These are phyloP conservation scores for Aspergillus mulundensis DNA, from an alignment of 495 filamentous ascomycete species.

Conservation along the genomic window DNA sequence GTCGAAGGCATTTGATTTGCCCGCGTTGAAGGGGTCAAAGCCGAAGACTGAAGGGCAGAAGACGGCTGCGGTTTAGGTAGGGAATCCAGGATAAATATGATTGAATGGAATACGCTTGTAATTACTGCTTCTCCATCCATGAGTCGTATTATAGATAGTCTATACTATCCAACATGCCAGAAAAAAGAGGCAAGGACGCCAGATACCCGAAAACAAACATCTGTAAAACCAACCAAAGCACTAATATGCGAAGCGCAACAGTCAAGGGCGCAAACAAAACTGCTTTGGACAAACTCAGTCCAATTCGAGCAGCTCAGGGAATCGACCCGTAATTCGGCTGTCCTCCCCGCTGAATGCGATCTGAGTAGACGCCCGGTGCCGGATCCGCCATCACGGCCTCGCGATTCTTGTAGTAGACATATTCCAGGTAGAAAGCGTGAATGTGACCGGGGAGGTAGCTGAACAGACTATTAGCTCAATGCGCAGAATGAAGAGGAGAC, in stretches of 20 bases:
- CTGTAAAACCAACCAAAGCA: not conserved
- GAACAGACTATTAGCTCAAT: not conserved
- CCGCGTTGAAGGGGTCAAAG: slow-evolving; percentile 58
- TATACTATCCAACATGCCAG: too few species aligned
- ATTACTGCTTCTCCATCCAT: not conserved
- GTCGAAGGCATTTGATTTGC: slow-evolving; percentile 69
- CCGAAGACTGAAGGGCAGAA: slow-evolving; percentile 12
- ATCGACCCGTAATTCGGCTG: slow-evolving; percentile 49
- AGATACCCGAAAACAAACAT: too few species aligned
- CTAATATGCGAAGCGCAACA: not conserved
- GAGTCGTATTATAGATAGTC: not conserved
- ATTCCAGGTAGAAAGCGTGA: slow-evolving; percentile 90
- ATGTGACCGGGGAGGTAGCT: slow-evolving; percentile 78
- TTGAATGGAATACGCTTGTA: not conserved
- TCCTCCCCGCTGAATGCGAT: slow-evolving; percentile 71
- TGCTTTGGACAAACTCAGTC: not conserved
- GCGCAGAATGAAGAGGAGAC: not conserved
- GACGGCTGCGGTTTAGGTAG: slow-evolving; percentile 8
- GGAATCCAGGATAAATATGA: not conserved
- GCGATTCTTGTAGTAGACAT: slow-evolving; percentile 74
- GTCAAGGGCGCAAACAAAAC: not conserved
- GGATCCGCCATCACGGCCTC: slow-evolving; percentile 47
- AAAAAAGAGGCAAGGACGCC: too few species aligned
- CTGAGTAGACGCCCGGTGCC: slow-evolving; percentile 76
- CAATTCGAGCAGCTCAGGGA: not conserved